Percentiles rank a stretch among this genome's conserved stretches.
Evolutionary conservation across 768 basidiomycete genomes (phyloP).

Genomic region (Boletellus ananas): DNA sequence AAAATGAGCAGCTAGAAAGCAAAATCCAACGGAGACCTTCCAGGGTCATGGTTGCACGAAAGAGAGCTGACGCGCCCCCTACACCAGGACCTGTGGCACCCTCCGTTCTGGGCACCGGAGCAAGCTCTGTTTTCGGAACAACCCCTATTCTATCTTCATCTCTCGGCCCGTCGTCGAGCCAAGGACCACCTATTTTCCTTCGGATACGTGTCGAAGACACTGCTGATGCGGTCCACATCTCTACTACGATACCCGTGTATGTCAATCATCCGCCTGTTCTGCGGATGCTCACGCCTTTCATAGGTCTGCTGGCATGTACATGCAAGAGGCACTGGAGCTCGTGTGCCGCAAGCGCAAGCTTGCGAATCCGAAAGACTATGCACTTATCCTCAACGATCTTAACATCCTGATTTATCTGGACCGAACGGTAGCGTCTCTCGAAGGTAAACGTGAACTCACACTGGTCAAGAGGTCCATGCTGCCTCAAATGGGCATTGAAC

Average conservation of each 20-base stretch:
- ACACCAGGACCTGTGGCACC: slow-evolving; percentile 36
- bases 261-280: slow-evolving; percentile 25
- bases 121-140: slow-evolving; percentile 47
- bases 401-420: slow-evolving; percentile 87
- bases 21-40: slow-evolving; percentile 84
- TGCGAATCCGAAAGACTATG: slow-evolving; percentile 73
- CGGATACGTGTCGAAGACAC: slow-evolving; percentile 78
- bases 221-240: slow-evolving; percentile 79
- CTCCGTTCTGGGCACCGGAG: slow-evolving; percentile 36
- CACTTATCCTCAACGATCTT: slow-evolving; percentile 57
- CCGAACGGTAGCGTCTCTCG: slow-evolving; percentile 92
- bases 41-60: slow-evolving; percentile 52
- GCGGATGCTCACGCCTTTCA: background rate
- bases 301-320: slow-evolving; percentile 90
- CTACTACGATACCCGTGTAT: slow-evolving; percentile 89
- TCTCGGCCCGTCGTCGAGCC: slow-evolving; percentile 62
- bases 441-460: slow-evolving; percentile 79
- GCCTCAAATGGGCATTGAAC: slow-evolving; percentile 64
- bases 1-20: slow-evolving; percentile 75
- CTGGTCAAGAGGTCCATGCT: slow-evolving; percentile 79
- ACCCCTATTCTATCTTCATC: slow-evolving; percentile 60
- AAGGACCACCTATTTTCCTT: slow-evolving; percentile 81
- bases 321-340: slow-evolving; percentile 90
- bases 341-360: slow-evolving; percentile 71
- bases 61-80: slow-evolving; percentile 50